Evolutionary conservation across 352 stramenopile genomes (phyloP), one percentile per base, ranked within the genome.

Genomic region (Phytopythium aichiense): DNA sequence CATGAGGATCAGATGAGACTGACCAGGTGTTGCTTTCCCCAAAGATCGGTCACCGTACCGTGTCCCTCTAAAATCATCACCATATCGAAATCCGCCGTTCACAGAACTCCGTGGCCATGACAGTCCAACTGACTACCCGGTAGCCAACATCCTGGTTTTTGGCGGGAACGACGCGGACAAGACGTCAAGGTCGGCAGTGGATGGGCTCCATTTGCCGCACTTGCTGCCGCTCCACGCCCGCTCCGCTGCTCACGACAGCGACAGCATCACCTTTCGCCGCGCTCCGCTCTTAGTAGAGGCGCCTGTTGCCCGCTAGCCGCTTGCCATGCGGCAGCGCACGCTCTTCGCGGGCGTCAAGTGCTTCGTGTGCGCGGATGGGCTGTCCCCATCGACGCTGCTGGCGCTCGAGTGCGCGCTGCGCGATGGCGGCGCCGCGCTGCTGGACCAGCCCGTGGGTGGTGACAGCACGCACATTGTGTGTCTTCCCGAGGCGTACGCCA

Each of bases 381-480:
- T 92, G 53, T 63, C 75, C 7, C 63, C 50, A 25, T 57, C 60
- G 15, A 70, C 84, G 43, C 51, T 78, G n/a, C 54, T 68, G 45
- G 72, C 76, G 28, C 67, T 93, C 18, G 67, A 89, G 67, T 73
- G 67, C 40, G 91, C 81, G 64, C 70, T 91, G 30, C 76, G 72
- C 30, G 84, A 91, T 22, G 80, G 80, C 40, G 84, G 82, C 31
- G 84, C 84, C 25, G 61, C 54, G 33, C 60, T 93, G 30, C 57
- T 84, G 11, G 55, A 66, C 4, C 71, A 83, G 37, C 30, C 64
- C 1, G 57, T 72, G 15, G 37, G 60, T 35, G 37, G 22, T 49
- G 25, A 66, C 58, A 53, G 48, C 54, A 91, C 82, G 48, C 81
- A 92, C 68, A 76, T 95, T n/a, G 70, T 95, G 35, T 94, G 87